Percentiles rank a stretch among this genome's conserved stretches.
Evolutionary conservation across 2,329 filamentous ascomycete genomes (phyloP).

Genomic region (Myotisia sp.): DNA sequence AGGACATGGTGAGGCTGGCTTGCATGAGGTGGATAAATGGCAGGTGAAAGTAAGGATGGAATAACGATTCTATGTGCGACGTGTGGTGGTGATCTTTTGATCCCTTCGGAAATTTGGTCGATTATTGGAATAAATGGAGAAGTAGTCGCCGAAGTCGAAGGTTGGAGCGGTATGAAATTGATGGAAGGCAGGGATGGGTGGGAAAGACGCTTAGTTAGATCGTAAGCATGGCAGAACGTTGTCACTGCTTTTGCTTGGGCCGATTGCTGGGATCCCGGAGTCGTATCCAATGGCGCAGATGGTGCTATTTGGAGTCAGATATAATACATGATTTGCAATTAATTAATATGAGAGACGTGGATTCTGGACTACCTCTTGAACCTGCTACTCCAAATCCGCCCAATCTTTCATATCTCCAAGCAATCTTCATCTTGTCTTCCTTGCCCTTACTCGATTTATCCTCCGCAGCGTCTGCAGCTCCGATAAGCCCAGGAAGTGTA

Average conservation of each 20-base stretch:
- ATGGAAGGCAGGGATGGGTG: constrained; percentile 40
- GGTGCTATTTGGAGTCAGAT: constrained; percentile 15
- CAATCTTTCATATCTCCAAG: constrained; percentile 86
- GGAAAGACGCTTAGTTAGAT: constrained; percentile 53
- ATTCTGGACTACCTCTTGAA: constrained; percentile 48
- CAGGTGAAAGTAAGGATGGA: constrained; percentile 77
- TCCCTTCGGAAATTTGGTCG: constrained; percentile 39
- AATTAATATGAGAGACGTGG: too few relatives aligned
- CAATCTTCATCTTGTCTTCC: constrained; percentile 90
- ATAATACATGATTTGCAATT: background rate
- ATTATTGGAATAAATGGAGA: constrained; percentile 54
- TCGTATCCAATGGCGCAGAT: constrained; percentile 25
- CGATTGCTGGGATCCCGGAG: constrained; percentile 25
- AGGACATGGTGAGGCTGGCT: constrained; percentile 60
- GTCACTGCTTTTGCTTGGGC: constrained; percentile 14
- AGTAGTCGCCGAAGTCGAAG: constrained; percentile 18
- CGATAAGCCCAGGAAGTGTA: constrained; percentile 62
- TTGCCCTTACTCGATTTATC: constrained; percentile 28
- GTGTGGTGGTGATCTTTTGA: constrained; percentile 43
- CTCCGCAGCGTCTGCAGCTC: constrained; percentile 34
- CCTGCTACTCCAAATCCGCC: constrained; percentile 47
- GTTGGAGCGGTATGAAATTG: constrained; percentile 36
- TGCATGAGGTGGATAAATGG: constrained; percentile 57
- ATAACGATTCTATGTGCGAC: constrained; percentile 68
- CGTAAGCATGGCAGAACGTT: constrained; percentile 58